Conservation (phyloP, 2,329 filamentous ascomycete species). For the Colletotrichum camelliae region DNA sequence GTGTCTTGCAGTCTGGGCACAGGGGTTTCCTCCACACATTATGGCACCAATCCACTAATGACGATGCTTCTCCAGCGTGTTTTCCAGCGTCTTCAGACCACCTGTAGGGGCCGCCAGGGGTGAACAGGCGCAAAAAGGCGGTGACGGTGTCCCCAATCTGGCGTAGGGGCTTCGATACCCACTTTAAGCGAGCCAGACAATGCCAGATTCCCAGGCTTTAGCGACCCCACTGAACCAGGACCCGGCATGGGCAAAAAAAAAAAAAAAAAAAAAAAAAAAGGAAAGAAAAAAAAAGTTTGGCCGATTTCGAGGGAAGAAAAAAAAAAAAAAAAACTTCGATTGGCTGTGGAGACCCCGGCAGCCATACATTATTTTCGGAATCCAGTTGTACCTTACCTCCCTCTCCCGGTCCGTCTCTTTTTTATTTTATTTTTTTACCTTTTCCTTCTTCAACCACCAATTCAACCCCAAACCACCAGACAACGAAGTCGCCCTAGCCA, state of each 20-base stretch:
- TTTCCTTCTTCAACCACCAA: conserved; percentile 36
- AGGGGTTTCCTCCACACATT: conserved; percentile 9
- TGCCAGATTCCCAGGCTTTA: background rate
- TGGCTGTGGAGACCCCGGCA: conserved; percentile 10
- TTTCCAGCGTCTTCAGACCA: conserved; percentile 10
- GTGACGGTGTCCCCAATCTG: conserved; percentile 8
- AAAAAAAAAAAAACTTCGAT: conserved; percentile 6
- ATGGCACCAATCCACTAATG: conserved; percentile 1
- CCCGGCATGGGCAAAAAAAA: conserved; percentile 28
- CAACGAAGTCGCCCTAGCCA: conserved; percentile 67
- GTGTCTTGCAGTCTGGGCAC: conserved; percentile 9
- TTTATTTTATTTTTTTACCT: conserved; percentile 25
- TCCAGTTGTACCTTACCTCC: conserved; percentile 26
- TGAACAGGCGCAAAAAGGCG: conserved; percentile 13
- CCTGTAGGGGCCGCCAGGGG: background rate
- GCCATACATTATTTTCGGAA: conserved; percentile 21
- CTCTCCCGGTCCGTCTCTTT: conserved; percentile 24
- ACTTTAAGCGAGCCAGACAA: conserved; percentile 15
- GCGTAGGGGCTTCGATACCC: background rate
- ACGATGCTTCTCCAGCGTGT: conserved; percentile 5
- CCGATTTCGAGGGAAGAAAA: background rate
- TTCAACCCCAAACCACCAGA: conserved; percentile 49
- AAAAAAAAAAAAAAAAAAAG: conserved; percentile 31
- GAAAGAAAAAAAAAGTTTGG: conserved; percentile 27
- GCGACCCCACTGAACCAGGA: background rate